Evolutionary conservation across 305 asterid genomes (phyloP), one percentile per base, ranked within the genome.

Genomic region (Plantago coronopus): DNA sequence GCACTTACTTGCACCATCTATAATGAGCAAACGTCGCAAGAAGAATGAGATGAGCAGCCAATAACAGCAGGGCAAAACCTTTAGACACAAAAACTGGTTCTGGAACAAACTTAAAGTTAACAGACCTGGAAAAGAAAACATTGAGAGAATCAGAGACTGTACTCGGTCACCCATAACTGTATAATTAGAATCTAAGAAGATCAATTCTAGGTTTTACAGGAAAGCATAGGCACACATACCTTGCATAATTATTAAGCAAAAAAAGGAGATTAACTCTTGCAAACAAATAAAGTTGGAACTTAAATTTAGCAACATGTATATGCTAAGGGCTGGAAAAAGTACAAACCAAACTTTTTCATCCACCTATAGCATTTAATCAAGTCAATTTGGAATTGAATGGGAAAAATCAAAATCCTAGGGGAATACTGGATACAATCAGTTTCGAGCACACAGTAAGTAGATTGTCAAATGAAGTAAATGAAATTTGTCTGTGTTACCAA

Each of bases 91-190:
- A 91, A 63, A 88, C 64, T 42, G 73, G 76, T 70, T 86, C 96
- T 12, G 95, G 95, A 61, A 91, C 83, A 74, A 91, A 91, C 76
- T 88, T 91, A 75, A 91, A 91, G 80, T 88, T 91, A 63, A 88
- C 98, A 37, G 98, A 91, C 96, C 96, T 88, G 94, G 70, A 69
- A 44, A 73, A 74, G n/a, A n/a, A n/a, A 38, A 37, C 70, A 71
- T 58, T 40, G 16, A 45, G n/a, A 55, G 57, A 17, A 55, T 29
- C n/a, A n/a, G n/a, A n/a, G n/a, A n/a, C n/a, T 38, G 74, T 55
- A 49, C 46, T 46, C 56, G 16, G 40, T 23, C 54, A 61, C 57
- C 15, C 70, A 54, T 31, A 55, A 61, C 45, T 3, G 19, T 34
- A 25, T 46, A 20, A 61, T 64, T 38, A 65, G 16, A 44, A 68